Evolutionary conservation across 1,139 yeast species (phyloP).

Genomic region (Scheffersomyces segobiensis): DNA sequence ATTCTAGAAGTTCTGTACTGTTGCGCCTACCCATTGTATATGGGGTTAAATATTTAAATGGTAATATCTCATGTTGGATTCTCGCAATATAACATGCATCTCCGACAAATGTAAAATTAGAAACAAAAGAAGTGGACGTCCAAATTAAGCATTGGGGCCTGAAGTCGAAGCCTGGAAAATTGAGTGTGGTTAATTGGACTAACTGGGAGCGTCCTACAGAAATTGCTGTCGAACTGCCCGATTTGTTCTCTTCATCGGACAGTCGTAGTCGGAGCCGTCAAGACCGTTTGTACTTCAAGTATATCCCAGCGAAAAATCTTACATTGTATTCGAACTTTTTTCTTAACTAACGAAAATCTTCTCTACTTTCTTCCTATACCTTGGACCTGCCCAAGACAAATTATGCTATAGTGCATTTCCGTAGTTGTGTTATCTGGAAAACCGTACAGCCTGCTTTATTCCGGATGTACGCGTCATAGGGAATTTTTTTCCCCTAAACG

Average conservation of each 20-base stretch:
- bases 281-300: too few species aligned
- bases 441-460: neutral
- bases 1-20: neutral
- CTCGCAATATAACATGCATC: neutral
- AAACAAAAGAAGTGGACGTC: neutral
- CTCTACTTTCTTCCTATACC: neutral
- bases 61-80: neutral
- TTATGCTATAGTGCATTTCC: neutral
- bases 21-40: neutral
- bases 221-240: too few species aligned
- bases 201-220: neutral
- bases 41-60: neutral
- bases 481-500: neutral
- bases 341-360: neutral
- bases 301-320: too few species aligned
- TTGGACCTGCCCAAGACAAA: neutral
- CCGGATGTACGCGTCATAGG: neutral
- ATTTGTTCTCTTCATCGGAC: too few species aligned
- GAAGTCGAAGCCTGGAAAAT: neutral
- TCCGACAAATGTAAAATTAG: neutral
- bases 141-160: neutral
- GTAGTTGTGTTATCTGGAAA: neutral
- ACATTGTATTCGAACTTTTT: neutral
- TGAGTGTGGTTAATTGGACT: neutral
- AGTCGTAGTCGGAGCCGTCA: neutral